Evolutionary conservation across 495 filamentous ascomycete species (phyloP).

Genomic region (Paragyromitra xinjiangensis): DNA sequence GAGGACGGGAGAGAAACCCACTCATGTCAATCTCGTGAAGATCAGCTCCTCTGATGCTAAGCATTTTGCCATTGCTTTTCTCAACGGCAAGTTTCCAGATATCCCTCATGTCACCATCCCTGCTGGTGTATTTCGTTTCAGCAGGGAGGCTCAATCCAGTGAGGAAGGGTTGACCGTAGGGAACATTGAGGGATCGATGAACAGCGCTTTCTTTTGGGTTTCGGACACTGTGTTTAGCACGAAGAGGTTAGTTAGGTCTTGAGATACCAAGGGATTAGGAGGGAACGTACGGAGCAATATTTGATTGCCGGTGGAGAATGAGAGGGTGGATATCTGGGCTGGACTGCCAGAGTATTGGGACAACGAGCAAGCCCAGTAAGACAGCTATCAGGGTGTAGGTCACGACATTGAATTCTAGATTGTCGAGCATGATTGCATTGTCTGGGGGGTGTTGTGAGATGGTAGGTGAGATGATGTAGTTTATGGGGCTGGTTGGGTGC

Average conservation of each 20-base stretch:
- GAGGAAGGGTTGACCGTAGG: conserved; percentile 82
- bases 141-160: conserved; percentile 83
- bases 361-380: conserved; percentile 68
- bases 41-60: conserved; percentile 81
- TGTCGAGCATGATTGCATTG: conserved; percentile 47
- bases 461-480: neutral
- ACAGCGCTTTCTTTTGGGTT: conserved; percentile 83
- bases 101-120: conserved; percentile 90
- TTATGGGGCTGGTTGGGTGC: neutral
- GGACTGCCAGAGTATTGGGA: conserved; percentile 67
- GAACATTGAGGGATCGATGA: conserved; percentile 81
- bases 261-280: neutral
- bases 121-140: conserved; percentile 78
- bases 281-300: conserved; percentile 65
- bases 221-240: conserved; percentile 65
- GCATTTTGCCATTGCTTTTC: conserved; percentile 72
- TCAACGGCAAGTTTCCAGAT: conserved; percentile 81
- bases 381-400: conserved; percentile 67
- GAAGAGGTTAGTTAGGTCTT: conserved; percentile 1
- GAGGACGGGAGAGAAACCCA: neutral
- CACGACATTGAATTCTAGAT: conserved; percentile 54
- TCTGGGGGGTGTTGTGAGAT: neutral
- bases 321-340: conserved; percentile 93
- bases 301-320: conserved; percentile 83
- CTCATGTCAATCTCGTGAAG: conserved; percentile 71